phyloP scores from a whole-genome alignment of 2,329 filamentous ascomycete genomes.

The Didymella segeticola region DNA sequence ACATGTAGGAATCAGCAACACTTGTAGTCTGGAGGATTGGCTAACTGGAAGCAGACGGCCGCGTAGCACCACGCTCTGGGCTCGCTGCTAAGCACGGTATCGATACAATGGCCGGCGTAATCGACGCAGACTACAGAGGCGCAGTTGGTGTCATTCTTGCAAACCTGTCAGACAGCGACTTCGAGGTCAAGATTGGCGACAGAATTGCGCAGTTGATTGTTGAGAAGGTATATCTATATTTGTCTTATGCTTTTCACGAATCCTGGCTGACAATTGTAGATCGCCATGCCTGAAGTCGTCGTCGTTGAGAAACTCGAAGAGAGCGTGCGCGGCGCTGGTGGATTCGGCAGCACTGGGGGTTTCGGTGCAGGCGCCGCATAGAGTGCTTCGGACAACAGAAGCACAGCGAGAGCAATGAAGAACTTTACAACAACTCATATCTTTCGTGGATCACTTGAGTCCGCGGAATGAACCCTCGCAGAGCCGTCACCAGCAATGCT shows the following conservation, averaged over 20 bases:
- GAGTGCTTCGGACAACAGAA: background rate
- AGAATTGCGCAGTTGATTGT: slow-evolving; percentile 92
- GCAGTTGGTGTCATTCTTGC: slow-evolving; percentile 94
- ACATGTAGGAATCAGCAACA: slow-evolving; percentile 70
- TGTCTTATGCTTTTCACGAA: too few relatives aligned
- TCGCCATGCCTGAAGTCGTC: slow-evolving; percentile 90
- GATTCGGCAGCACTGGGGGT: slow-evolving; percentile 50
- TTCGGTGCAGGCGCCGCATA: slow-evolving; percentile 33
- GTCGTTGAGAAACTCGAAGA: slow-evolving; percentile 88
- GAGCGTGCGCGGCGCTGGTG: slow-evolving; percentile 87
- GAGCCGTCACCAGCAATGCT: too few relatives aligned
- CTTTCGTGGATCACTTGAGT: too few relatives aligned
- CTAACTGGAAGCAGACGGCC: slow-evolving; percentile 69
- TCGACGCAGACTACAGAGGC: slow-evolving; percentile 96
- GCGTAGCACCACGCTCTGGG: slow-evolving; percentile 88
- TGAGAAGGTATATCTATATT: slow-evolving; percentile 66
- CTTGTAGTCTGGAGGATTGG: background rate
- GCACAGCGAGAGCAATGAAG: background rate
- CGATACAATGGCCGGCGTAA: slow-evolving; percentile 93
- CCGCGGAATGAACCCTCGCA: too few relatives aligned
- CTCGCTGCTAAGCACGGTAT: slow-evolving; percentile 95
- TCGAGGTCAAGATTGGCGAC: slow-evolving; percentile 82
- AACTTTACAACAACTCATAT: too few relatives aligned
- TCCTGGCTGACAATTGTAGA: slow-evolving; percentile 53
- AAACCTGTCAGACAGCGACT: slow-evolving; percentile 86